A percentile compares a stretch with the other conserved stretches of the same genome.
These are phyloP conservation scores for Adansonia rubrostipa DNA, from an alignment of 441 rosid species.

Conservation along the genomic window DNA sequence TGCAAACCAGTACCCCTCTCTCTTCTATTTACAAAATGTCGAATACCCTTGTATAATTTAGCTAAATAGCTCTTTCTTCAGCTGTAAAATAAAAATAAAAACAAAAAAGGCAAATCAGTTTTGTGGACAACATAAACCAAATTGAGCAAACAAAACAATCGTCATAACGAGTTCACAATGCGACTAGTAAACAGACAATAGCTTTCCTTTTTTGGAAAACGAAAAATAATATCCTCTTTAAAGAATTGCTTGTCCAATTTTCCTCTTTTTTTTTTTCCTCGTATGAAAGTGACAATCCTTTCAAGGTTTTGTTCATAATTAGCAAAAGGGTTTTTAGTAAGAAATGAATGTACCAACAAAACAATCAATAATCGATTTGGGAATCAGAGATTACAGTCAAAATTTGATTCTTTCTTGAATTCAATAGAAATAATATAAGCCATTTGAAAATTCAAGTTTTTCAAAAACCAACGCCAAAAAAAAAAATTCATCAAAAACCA, in stretches of 20 bases:
- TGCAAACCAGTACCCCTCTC: conserved; percentile 65
- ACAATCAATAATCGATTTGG: conserved; percentile 19
- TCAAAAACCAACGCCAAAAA: neutral
- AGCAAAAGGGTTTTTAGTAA: conserved; percentile 22
- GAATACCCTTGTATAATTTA: conserved; percentile 32
- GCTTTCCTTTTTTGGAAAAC: neutral
- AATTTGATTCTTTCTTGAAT: neutral
- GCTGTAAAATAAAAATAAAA: conserved; percentile 44
- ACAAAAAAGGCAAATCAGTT: neutral
- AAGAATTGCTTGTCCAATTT: neutral
- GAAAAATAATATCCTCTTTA: neutral
- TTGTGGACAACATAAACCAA: conserved; percentile 13
- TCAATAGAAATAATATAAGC: neutral
- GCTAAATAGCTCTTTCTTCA: conserved; percentile 27
- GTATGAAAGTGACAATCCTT: conserved; percentile 22
- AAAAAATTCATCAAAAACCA: conserved; percentile 11
- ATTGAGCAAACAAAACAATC: conserved; percentile 19
- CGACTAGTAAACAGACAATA: neutral
- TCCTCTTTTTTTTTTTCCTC: neutral
- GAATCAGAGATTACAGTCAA: neutral
- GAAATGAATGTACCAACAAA: conserved; percentile 20
- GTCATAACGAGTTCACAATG: conserved; percentile 25
- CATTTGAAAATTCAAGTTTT: conserved; percentile 9
- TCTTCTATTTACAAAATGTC: conserved; percentile 32
- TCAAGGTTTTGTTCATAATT: conserved; percentile 18